Base-by-base conservation (phyloP, 768 basidiomycete genomes). In the Leccinum rimulosum region DNA sequence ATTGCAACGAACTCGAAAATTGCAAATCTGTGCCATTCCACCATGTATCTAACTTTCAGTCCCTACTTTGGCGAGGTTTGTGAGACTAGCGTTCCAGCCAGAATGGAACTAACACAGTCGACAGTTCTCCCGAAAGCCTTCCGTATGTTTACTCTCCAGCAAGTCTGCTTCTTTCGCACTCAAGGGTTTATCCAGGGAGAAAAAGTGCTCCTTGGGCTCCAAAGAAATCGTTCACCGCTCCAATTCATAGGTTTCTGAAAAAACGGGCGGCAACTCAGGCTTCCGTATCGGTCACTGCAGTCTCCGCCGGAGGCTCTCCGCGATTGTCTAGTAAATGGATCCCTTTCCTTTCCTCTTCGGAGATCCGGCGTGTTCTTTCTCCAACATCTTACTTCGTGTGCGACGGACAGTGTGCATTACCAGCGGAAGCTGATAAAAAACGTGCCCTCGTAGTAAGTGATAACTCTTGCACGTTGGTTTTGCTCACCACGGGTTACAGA, bases 381-480 rank as follows among this genome's bases (percentile, higher is more conserved):
- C 70, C 70, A 8, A 36, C 7, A 1, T 56, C 65, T 30, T 53
- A 12, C 57, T 54, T 61, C 45, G 27, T 17, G 27, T 71, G 69
- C 38, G 30, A 71, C 14, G 71, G 70, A 22, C 48, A 19, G 6
- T 71, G 70, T 22, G 0, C 45, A 1, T 36, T 59, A 0, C 54
- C 50, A 17, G 11, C 45, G 40, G 59, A 56, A n/a, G 19, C 35
- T 25, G 64, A 61, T 10, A 31, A 14, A 4, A 5, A 59, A 11
- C 35, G 15, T 48, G 66, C 72, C n/a, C 59, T 65, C 38, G 66
- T 73, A 6, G 72, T 70, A 55, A 51, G 70, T 70, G 4, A 45
- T 15, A 7, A 22, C n/a, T 4, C 27, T 30, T 28, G 2, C 33
- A 22, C n/a, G 8, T 15, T 27, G 17, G 31, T 45, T 35, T 9